Conservation (phyloP, 192 early-diverging fungal genomes). For the Phlyctochytrium planicorne region DNA sequence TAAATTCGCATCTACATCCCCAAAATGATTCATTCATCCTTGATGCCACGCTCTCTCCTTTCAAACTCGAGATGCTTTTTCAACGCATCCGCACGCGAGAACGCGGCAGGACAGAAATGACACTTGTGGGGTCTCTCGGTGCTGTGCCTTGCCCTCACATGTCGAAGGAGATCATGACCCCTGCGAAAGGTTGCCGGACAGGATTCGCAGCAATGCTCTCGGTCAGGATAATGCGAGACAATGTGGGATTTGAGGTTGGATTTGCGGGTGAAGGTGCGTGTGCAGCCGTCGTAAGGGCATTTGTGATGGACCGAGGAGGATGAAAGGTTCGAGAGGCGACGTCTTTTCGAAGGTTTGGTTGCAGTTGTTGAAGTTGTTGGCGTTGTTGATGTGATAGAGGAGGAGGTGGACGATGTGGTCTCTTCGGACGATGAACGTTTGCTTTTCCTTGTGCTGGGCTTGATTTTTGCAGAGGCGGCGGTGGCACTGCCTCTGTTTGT, state of each 20-base stretch:
- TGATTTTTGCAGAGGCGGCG: no score
- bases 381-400: no score
- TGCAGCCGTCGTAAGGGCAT: constrained; percentile 10
- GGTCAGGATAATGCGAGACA: not conserved
- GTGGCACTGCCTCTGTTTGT: no score
- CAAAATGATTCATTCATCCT: no score
- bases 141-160: constrained; percentile 3
- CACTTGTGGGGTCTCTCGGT: constrained; percentile 1
- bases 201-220: not conserved
- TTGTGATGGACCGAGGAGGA: no score
- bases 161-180: constrained; percentile 6
- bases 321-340: no score
- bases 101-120: not conserved
- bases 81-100: constrained; percentile 8
- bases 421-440: no score
- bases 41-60: not conserved
- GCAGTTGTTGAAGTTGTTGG: no score
- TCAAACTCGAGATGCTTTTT: constrained; percentile 12
- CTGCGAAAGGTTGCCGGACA: not conserved
- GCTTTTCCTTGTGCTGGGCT: no score
- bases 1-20: no score
- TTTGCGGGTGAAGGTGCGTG: constrained; percentile 2
- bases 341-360: no score
- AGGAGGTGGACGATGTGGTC: no score
- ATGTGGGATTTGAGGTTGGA: constrained; percentile 7